phyloP scores from a whole-genome alignment of 1,284 basidiomycete genomes.

The Quambalaria eucalypti region DNA sequence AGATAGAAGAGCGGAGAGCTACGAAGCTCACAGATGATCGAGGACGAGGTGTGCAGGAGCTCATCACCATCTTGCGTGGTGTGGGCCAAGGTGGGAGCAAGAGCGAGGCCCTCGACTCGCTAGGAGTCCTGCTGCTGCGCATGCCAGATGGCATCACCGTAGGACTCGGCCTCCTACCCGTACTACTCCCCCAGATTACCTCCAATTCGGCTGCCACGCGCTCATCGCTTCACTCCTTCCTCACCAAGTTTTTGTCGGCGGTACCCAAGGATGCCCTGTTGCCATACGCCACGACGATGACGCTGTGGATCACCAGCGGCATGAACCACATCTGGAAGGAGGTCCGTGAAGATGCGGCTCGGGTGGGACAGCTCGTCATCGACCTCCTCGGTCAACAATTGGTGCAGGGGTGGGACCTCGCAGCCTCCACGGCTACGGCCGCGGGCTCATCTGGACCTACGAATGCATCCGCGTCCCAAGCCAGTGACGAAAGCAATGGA shows the following conservation, averaged over 20 bases:
- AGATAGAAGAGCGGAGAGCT: background rate
- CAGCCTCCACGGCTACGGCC: background rate
- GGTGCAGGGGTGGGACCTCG: background rate
- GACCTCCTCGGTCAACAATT: background rate
- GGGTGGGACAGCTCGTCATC: background rate
- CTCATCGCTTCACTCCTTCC: conserved; percentile 1
- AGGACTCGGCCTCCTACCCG: background rate
- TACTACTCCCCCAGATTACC: conserved; percentile 1
- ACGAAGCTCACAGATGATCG: conserved; percentile 4
- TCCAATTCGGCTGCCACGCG: background rate
- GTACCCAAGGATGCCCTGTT: background rate
- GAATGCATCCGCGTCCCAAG: too few relatives aligned
- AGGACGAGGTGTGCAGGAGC: conserved; percentile 2
- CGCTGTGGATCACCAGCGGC: conserved; percentile 2
- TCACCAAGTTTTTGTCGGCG: background rate
- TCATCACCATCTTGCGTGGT: background rate
- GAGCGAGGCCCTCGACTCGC: conserved; percentile 2
- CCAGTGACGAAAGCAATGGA: background rate
- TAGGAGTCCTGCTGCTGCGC: background rate
- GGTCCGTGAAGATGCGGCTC: conserved; percentile 6
- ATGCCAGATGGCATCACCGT: background rate
- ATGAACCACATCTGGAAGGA: conserved; percentile 8
- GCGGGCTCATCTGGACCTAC: too few relatives aligned
- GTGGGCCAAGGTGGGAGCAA: conserved; percentile 1
- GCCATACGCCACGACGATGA: conserved; percentile 4